These are phyloP conservation scores for Melampsora occidentalis DNA, from an alignment of 1,284 basidiomycete genomes.

Conservation along the genomic window DNA sequence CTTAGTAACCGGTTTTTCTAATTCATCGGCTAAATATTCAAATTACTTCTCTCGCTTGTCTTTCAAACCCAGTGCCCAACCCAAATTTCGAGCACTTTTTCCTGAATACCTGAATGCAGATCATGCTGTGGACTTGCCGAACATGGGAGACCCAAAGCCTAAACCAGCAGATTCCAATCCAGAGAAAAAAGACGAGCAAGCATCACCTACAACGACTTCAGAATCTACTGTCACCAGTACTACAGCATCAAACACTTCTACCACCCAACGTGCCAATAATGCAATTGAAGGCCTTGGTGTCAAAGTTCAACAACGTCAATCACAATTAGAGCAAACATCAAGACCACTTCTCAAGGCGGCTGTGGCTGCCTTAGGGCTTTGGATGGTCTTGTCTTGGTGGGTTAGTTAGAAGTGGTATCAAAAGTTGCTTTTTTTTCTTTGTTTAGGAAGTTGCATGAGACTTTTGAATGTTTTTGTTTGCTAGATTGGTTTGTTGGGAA, in stretches of 20 bases:
- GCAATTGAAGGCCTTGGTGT: slow-evolving; percentile 18
- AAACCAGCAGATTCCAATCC: background rate
- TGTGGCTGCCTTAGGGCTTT: slow-evolving; percentile 25
- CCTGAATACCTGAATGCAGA: slow-evolving; percentile 19
- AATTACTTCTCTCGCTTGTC: no score
- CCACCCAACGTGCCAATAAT: slow-evolving; percentile 18
- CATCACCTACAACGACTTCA: background rate
- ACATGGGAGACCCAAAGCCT: slow-evolving; percentile 13
- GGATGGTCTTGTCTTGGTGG: slow-evolving; percentile 41
- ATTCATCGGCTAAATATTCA: slow-evolving; percentile 15
- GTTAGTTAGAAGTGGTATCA: slow-evolving; percentile 5
- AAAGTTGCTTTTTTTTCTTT: background rate
- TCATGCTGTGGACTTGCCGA: slow-evolving; percentile 17
- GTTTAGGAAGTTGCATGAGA: no score
- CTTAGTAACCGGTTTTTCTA: slow-evolving; percentile 43
- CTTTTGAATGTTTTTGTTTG: no score
- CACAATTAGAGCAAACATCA: slow-evolving; percentile 16
- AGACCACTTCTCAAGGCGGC: slow-evolving; percentile 22
- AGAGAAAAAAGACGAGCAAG: background rate
- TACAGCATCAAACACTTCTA: background rate
- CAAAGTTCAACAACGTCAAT: slow-evolving; percentile 37
- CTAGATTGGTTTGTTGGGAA: no score
- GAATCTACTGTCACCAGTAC: background rate
- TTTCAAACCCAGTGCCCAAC: background rate
- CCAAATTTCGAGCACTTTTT: slow-evolving; percentile 16